These are phyloP conservation scores for Tulasnella calospora DNA, from an alignment of 768 basidiomycete genomes.

Conservation along the genomic window DNA sequence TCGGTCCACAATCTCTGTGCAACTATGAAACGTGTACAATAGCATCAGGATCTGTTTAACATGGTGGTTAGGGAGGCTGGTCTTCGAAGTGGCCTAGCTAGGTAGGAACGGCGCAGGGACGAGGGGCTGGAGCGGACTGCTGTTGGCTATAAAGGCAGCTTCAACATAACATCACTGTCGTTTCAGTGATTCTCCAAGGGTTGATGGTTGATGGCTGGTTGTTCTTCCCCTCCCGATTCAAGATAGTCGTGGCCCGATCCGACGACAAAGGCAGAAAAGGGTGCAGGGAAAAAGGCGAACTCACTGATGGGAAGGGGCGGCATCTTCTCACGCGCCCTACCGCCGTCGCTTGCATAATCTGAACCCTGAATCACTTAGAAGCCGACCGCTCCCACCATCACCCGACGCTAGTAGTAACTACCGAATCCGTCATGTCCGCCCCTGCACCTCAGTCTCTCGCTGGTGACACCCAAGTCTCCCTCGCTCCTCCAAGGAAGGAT, in stretches of 20 bases:
- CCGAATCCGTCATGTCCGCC: conserved; percentile 11
- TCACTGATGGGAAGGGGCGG: conserved; percentile 3
- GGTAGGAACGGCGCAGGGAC: conserved; percentile 7
- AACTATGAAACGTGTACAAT: conserved; percentile 15
- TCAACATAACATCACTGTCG: conserved; percentile 9
- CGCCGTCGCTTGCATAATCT: conserved; percentile 12
- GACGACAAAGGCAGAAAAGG: conserved; percentile 19
- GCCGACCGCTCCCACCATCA: conserved; percentile 15
- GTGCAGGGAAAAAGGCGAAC: conserved; percentile 22
- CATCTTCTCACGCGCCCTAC: conserved; percentile 20
- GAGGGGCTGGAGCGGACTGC: conserved; percentile 8
- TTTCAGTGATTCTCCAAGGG: neutral
- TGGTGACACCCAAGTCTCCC: neutral
- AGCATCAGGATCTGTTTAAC: neutral
- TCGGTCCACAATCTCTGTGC: conserved; percentile 19
- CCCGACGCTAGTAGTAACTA: conserved; percentile 6
- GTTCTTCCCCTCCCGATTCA: conserved; percentile 3
- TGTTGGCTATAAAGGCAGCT: conserved; percentile 18
- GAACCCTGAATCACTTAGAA: conserved; percentile 3
- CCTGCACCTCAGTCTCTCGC: neutral
- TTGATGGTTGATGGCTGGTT: conserved; percentile 1
- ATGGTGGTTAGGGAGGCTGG: neutral
- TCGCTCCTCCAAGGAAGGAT: conserved; percentile 20
- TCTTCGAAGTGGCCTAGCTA: conserved; percentile 1
- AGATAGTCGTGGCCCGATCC: conserved; percentile 12